Conservation (phyloP, 768 basidiomycete species). For the Heimioporus sp. region DNA sequence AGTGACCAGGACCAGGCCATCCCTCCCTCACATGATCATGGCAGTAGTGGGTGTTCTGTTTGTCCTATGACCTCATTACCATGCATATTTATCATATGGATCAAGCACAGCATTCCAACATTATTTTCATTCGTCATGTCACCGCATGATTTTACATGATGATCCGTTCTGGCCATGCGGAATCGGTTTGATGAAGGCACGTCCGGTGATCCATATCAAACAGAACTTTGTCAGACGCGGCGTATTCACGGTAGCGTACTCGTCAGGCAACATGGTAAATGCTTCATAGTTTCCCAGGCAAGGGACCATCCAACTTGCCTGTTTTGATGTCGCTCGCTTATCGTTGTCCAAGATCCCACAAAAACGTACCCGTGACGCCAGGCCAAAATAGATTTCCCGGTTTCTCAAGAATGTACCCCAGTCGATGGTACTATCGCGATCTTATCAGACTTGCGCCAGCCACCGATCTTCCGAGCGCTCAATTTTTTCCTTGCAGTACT, state of each 20-base stretch:
- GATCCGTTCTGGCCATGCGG: neutral
- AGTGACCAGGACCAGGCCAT: no score
- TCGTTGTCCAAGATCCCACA: neutral
- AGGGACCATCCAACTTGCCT: neutral
- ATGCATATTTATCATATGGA: neutral
- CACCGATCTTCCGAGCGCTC: neutral
- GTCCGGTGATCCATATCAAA: neutral
- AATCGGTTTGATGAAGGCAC: neutral
- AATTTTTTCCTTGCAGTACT: neutral
- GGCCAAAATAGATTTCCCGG: neutral
- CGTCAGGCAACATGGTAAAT: neutral
- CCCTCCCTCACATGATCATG: no score
- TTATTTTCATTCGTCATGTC: neutral
- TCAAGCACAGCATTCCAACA: neutral
- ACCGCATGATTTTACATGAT: conserved; percentile 2
- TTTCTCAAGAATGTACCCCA: neutral
- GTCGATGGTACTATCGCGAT: neutral
- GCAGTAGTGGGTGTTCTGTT: neutral
- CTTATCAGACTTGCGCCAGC: neutral
- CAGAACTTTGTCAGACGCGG: neutral
- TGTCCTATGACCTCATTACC: neutral
- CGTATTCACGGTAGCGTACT: neutral
- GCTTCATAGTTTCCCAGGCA: neutral
- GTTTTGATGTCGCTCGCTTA: neutral
- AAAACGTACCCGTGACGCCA: neutral